Evolutionary conservation across 345 rosid genomes (phyloP).

Genomic region (Citrus cavaleriei): DNA sequence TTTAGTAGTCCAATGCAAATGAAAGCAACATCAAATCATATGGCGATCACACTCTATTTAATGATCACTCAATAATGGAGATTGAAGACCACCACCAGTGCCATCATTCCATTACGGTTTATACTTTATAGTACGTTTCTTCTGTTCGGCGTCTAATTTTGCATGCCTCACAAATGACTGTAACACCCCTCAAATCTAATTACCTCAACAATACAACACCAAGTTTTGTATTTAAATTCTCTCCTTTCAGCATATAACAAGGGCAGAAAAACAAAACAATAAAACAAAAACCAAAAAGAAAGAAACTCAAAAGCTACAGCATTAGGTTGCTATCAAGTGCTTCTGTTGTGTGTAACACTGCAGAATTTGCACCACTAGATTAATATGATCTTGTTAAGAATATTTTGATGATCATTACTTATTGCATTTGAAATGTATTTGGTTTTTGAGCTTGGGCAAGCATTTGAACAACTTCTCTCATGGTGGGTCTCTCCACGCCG

Average conservation of each 20-base stretch:
- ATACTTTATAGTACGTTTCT: not conserved
- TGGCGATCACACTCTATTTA: not conserved
- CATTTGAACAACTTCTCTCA: constrained; percentile 96
- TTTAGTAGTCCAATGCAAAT: not conserved
- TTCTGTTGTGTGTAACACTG: not conserved
- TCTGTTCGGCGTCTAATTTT: not conserved
- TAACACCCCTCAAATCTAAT: not conserved
- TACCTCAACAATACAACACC: not conserved
- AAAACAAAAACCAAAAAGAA: not conserved
- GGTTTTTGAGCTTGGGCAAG: constrained; percentile 67
- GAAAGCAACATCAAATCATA: not conserved
- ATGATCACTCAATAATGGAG: constrained; percentile 12
- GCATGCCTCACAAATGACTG: not conserved
- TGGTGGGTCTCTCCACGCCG: constrained; percentile 88
- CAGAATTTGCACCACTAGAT: not conserved
- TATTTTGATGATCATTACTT: not conserved
- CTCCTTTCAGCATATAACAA: not conserved
- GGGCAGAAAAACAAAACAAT: not conserved
- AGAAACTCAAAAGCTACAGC: not conserved
- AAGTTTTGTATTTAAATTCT: not conserved
- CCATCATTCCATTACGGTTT: not conserved
- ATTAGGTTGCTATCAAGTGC: not conserved
- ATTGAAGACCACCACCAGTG: constrained; percentile 1
- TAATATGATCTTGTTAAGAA: not conserved
- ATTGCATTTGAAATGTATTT: constrained; percentile 38